Base-by-base conservation (phyloP, 2,329 filamentous ascomycete genomes). In the Fusarium illudens region DNA sequence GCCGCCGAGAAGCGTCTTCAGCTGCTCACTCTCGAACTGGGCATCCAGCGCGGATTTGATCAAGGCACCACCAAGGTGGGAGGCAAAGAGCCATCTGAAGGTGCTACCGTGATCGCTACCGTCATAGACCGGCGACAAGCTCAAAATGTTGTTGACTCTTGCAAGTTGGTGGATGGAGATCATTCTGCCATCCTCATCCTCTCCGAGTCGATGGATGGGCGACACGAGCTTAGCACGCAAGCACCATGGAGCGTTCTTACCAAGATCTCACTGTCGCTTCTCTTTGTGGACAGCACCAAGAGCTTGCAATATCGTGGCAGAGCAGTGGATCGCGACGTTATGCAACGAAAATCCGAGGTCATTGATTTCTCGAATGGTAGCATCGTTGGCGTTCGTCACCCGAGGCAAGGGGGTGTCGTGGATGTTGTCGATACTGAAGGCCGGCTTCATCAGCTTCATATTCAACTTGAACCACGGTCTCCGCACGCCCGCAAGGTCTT, bases 171-270 rank as follows among this genome's bases (percentile, higher is more conserved):
- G 5, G 91, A 94, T 75, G 89, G 89, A 2, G 82, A 84, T 25
- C 82, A 91, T 56, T 88, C 89, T 30, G 88, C 89, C 67, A 90
- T 94, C 53, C 79, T 94, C 3, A 88, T 92, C 25, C 79, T 95
- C 13, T 91, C 89, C 4, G 87, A 90, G 70, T 87, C 88, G 22
- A 84, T 85, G 52, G 82, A 88, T 67, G 90, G 90, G 2, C 84
- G 85, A 29, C 86, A 87, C 48, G 88, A 91, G 72, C 78, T 95
- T 15, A 92, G 89, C 68, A 80, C 92, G 10, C 91, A 94, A 76
- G 90, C 90, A 6, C 91, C 91, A 1, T 94, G 92, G 92, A 89
- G 90, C 60, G 85, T 86, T 54, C 83, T 91, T 12, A 87, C 89
- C n/a, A 88, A 88, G 42, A 79, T 94, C n/a, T 81, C 84, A 0